These are phyloP conservation scores for Stipa capillata DNA, from an alignment of 176 grass and related monocot species.

Conservation along the genomic window DNA sequence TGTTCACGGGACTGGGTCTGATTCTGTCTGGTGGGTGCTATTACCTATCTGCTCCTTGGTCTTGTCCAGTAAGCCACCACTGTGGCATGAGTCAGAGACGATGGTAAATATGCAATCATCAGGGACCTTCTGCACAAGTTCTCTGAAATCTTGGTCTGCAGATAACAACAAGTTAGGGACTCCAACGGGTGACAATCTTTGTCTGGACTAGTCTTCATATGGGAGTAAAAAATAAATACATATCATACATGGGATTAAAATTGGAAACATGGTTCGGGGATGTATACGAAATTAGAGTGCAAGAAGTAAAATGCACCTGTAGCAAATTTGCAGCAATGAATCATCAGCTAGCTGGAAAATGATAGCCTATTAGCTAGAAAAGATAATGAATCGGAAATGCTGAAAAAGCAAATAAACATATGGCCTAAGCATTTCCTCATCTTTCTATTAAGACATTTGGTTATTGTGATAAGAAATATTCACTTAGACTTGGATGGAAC, in stretches of 20 bases:
- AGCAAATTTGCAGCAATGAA: background rate
- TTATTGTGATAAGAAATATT: background rate
- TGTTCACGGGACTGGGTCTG: conserved; percentile 33
- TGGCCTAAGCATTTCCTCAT: background rate
- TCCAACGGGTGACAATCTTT: background rate
- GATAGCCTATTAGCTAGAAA: background rate
- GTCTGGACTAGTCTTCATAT: background rate
- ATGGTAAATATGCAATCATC: conserved; percentile 79
- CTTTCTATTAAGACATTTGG: background rate
- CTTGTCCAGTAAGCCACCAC: conserved; percentile 79
- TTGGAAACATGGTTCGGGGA: background rate
- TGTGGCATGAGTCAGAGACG: conserved; percentile 93
- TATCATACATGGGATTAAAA: background rate
- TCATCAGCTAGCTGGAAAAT: background rate
- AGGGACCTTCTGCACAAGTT: conserved; percentile 70
- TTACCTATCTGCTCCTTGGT: conserved; percentile 95
- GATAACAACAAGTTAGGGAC: background rate
- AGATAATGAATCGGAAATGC: background rate
- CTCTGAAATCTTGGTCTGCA: conserved; percentile 86
- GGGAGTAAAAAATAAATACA: background rate
- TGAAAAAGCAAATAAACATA: background rate
- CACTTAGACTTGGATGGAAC: background rate
- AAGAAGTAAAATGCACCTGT: background rate
- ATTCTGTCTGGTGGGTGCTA: conserved; percentile 46
- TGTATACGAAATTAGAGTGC: background rate